Conservation (phyloP, 2,329 filamentous ascomycete species). For the Chalaropsis ovoidea region DNA sequence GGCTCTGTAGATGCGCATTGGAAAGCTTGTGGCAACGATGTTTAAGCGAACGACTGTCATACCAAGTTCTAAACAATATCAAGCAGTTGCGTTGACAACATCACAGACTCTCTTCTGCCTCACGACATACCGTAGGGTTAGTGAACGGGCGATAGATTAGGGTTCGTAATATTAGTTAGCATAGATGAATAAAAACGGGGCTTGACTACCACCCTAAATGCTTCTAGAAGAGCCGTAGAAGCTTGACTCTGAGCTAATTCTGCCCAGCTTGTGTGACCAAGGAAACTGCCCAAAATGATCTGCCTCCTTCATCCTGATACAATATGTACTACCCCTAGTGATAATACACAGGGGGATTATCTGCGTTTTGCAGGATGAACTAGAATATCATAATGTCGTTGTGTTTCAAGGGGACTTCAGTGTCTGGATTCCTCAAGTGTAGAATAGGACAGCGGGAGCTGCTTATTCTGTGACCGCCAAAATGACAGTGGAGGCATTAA, state of each 20-base stretch:
- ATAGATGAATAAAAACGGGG: neutral
- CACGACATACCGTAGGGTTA: neutral
- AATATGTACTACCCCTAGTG: neutral
- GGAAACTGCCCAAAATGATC: neutral
- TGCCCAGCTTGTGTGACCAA: constrained; percentile 1
- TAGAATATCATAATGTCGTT: constrained; percentile 11
- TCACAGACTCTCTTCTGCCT: neutral
- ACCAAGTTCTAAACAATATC: no score
- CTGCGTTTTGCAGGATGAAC: constrained; percentile 2
- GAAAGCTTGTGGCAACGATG: neutral
- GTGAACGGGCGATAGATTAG: no score
- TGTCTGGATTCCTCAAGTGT: neutral
- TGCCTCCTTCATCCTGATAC: neutral
- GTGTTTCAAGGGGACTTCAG: neutral
- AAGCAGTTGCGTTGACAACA: neutral
- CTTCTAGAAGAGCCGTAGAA: neutral
- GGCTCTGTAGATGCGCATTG: neutral
- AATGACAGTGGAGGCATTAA: constrained; percentile 11
- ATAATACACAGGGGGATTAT: neutral
- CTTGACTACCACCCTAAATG: neutral
- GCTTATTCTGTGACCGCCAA: neutral
- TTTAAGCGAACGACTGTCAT: neutral
- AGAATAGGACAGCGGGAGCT: neutral
- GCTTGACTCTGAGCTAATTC: neutral
- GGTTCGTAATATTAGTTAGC: neutral